These are phyloP conservation scores for Mycosphaerella sp. DNA, from an alignment of 2,329 filamentous ascomycete genomes.

Conservation along the genomic window DNA sequence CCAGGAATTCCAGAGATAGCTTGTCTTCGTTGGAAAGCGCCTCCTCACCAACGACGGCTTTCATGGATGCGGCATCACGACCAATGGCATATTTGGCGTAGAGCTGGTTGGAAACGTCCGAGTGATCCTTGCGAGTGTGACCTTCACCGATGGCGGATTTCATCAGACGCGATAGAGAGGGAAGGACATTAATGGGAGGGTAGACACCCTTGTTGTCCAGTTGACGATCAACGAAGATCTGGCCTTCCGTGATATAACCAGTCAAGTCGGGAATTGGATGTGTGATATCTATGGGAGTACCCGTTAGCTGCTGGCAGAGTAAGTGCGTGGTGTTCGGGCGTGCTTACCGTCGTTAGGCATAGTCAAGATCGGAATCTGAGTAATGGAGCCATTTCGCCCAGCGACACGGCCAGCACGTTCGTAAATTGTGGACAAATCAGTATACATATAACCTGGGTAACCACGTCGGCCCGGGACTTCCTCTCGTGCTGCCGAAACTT, in stretches of 20 bases:
- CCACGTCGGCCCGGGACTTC: conserved; percentile 98
- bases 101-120: conserved; percentile 97
- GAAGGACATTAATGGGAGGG: conserved; percentile 96
- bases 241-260: conserved; percentile 97
- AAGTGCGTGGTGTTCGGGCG: neutral
- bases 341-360: conserved; percentile 90
- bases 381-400: conserved; percentile 96
- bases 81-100: conserved; percentile 99
- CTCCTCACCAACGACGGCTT: conserved; percentile 98
- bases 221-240: conserved; percentile 94
- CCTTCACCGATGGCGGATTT: conserved; percentile 98
- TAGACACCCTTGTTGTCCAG: conserved; percentile 96
- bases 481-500: conserved; percentile 95
- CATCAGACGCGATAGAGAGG: conserved; percentile 98
- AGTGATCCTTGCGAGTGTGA: conserved; percentile 93
- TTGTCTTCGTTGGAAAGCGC: conserved; percentile 94
- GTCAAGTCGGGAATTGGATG: conserved; percentile 98
- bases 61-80: conserved; percentile 97
- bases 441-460: conserved; percentile 99
- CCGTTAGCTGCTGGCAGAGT: conserved; percentile 9
- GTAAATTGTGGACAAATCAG: conserved; percentile 99
- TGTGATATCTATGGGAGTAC: conserved; percentile 64
- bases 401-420: conserved; percentile 96
- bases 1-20: conserved; percentile 92
- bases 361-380: conserved; percentile 96